Evolutionary conservation across 805 yeast species (phyloP), one percentile per base, ranked within the genome.

Genomic region (Myxozyma monticola): DNA sequence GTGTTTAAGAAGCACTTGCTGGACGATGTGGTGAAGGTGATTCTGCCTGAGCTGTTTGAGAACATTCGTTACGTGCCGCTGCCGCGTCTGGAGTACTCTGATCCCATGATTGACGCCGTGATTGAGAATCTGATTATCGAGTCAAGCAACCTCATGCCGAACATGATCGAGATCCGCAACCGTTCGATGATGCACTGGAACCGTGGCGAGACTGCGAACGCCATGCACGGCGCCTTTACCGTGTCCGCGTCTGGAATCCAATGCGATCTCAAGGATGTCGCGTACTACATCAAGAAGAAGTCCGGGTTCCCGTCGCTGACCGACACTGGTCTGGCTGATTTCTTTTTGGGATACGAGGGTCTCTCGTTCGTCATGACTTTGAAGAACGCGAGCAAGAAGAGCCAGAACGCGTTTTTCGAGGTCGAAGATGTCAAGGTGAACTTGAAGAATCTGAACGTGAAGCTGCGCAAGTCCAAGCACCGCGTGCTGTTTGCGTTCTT

Each of bases 1-100:
- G 36, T 22, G 5, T 30, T 43, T 37, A 51, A 51, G 40, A 28
- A 31, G 33, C 30, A 42, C 10, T 43, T 51, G n/a, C 8, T 42
- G 12, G 40, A 51, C 26, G 58, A 55, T 31, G 14, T 54, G 33
- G 37, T 31, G 14, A 37, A 20, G 22, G 59, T 55, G 17, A 37
- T 55, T 20, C 22, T 55, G 6, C 59, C 59, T 4, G 42, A 43
- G 25, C 15, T 43, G 6, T 41, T 48, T 22, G 51, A 45, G 49
- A 26, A 42, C 26, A 44, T 34, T 14, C 42, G 47, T n/a, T 54
- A 48, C 26, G 49, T 55, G 8, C 59, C 59, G 6, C 42, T 55
- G 8, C 59, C 59, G 14, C 44, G 59, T 28, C 53, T 55, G 47
- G 59, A 55, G 38, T 53, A 53, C 25, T 34, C 36, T 14, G 58